A percentile compares a stretch with the other conserved stretches of the same genome.
phyloP scores from a whole-genome alignment of 2,329 filamentous ascomycete genomes.

The Torrubiella hemipterigena region DNA sequence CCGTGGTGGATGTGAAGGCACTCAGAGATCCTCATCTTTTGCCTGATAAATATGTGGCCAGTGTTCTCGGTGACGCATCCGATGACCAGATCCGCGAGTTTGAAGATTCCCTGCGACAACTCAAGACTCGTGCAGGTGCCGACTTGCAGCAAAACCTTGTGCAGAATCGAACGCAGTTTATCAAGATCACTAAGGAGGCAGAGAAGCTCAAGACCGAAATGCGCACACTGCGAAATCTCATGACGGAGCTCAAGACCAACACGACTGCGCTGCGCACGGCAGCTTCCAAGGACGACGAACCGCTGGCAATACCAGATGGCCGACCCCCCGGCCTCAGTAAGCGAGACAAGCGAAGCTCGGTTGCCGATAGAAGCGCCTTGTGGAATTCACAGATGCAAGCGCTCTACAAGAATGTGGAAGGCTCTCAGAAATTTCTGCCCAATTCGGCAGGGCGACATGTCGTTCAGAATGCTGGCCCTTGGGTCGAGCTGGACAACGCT shows the following conservation, averaged over 20 bases:
- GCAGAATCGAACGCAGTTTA: slow-evolving; percentile 95
- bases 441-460: slow-evolving; percentile 87
- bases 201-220: slow-evolving; percentile 97
- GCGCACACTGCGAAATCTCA: slow-evolving; percentile 77
- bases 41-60: slow-evolving; percentile 67
- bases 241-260: slow-evolving; percentile 81
- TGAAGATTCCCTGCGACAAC: slow-evolving; percentile 60
- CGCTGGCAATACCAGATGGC: slow-evolving; percentile 34
- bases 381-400: slow-evolving; percentile 62
- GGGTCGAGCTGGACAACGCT: slow-evolving; percentile 94
- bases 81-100: slow-evolving; percentile 80
- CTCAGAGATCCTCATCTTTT: slow-evolving; percentile 69
- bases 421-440: slow-evolving; percentile 91
- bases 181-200: slow-evolving; percentile 98
- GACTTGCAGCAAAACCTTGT: slow-evolving; percentile 93
- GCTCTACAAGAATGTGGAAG: slow-evolving; percentile 94
- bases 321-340: slow-evolving; percentile 49
- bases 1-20: slow-evolving; percentile 63
- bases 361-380: slow-evolving; percentile 55
- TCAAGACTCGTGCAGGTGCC: slow-evolving; percentile 65
- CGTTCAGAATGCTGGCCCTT: slow-evolving; percentile 80
- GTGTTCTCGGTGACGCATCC: slow-evolving; percentile 68
- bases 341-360: slow-evolving; percentile 78
- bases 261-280: slow-evolving; percentile 52
- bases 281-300: slow-evolving; percentile 38